Base-by-base conservation (phyloP, 495 filamentous ascomycete species). In the Xylaria palmicola region DNA sequence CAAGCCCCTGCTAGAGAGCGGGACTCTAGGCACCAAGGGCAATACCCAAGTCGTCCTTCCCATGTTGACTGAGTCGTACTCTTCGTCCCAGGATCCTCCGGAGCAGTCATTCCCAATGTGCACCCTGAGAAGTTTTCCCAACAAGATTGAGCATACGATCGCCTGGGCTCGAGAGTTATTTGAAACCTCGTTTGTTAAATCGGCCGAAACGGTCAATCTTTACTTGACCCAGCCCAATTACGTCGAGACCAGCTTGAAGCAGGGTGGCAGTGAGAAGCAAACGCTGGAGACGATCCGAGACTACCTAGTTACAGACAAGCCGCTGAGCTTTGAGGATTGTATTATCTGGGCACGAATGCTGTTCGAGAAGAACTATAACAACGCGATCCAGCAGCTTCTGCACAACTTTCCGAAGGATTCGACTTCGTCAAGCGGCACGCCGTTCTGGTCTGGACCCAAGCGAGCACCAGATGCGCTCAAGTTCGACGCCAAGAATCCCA, bases 101-200 rank as follows among this genome's bases (percentile, higher is more conserved):
- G 95, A 99, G 81, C 91, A 96, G 75, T 96, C 92, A 0, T 97
- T 98, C 85, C 95, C 95, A 2, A 96, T 97, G 90, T 99, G 95
- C 73, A 99, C 95, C 4, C 80, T 99, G 56, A 85, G 92, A 62
- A 97, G 92, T 79, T 99, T 99, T 83, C 95, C 95, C 57, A 99
- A 99, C 79, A 89, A 87, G 69, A 99, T 99, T 70, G 91, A 99
- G 77, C 95, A 99, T 70, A 99, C 95, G 5, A 99, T 99, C 72
- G 95, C 95, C 20, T 99, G 95, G 95, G 90, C 92, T 26, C 86
- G 93, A 45, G 94, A 98, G 68, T 79, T 96, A 20, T 99, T 99
- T 79, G 91, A 97, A 74, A 86, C 86, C 19, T 93, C 89, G 59
- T 99, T 97, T 66, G 91, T 95, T 60, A 92, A 93, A 56, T 91